phyloP scores from a whole-genome alignment of 441 rosid genomes.

The Geranium incanum region DNA sequence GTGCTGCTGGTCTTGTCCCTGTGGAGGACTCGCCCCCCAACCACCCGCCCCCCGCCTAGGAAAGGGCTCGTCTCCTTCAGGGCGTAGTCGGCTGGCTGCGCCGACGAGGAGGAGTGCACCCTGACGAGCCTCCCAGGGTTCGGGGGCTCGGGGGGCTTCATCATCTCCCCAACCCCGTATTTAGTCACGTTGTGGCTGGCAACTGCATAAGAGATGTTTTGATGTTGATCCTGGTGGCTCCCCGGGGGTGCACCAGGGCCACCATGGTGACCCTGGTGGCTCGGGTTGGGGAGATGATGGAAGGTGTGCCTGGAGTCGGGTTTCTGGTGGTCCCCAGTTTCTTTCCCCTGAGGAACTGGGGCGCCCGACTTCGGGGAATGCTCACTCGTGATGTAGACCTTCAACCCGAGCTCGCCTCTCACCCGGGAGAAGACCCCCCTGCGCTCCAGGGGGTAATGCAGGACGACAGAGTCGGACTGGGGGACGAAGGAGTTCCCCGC shows the following conservation, averaged over 20 bases:
- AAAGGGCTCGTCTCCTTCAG: constrained; percentile 91
- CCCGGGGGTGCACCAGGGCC: constrained; percentile 1
- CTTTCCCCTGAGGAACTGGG: too few species aligned
- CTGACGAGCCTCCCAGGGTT: constrained; percentile 59
- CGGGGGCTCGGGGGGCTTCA: constrained; percentile 32
- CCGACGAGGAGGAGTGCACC: constrained; percentile 52
- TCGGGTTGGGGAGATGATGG: constrained; percentile 63
- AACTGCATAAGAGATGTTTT: not conserved
- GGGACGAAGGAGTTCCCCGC: constrained; percentile 81
- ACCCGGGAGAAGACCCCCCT: constrained; percentile 84
- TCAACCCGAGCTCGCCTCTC: constrained; percentile 84
- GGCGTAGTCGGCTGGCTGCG: constrained; percentile 77
- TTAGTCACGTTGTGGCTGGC: too few species aligned
- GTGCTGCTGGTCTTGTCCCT: constrained; percentile 80
- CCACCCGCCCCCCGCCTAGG: constrained; percentile 92
- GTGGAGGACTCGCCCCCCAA: constrained; percentile 75
- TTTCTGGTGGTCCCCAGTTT: constrained; percentile 16
- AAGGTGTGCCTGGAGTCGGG: constrained; percentile 47
- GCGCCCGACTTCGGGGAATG: constrained; percentile 47
- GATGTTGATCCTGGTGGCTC: constrained; percentile 28
- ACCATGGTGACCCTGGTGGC: constrained; percentile 18
- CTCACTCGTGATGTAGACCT: constrained; percentile 68
- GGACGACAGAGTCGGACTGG: constrained; percentile 69
- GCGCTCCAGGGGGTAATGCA: constrained; percentile 82
- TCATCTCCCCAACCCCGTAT: too few species aligned